Percentiles rank a stretch among this genome's conserved stretches.
These are phyloP conservation scores for Pezicula carpinea DNA, from an alignment of 2,329 filamentous ascomycete species.

Conservation along the genomic window DNA sequence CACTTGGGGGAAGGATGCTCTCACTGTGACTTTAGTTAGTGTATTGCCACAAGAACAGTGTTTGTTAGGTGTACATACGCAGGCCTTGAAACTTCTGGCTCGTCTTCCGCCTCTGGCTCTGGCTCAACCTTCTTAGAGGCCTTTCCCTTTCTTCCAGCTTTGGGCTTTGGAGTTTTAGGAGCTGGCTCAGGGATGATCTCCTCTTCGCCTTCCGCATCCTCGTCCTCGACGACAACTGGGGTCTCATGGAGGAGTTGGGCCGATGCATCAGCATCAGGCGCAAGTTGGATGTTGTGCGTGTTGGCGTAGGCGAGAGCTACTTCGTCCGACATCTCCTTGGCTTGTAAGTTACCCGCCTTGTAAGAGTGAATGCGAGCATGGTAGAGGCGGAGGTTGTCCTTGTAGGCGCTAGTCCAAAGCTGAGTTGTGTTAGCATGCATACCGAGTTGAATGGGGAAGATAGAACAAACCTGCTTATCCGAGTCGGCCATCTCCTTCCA, in stretches of 20 bases:
- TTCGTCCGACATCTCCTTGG: slow-evolving; percentile 57
- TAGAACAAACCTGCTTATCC: slow-evolving; percentile 60
- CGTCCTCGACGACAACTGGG: slow-evolving; percentile 21
- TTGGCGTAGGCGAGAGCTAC: slow-evolving; percentile 59
- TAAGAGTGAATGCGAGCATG: slow-evolving; percentile 62
- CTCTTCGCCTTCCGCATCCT: slow-evolving; percentile 34
- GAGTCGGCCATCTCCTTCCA: slow-evolving; percentile 73
- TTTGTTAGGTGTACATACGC: slow-evolving; percentile 10
- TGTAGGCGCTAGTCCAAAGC: slow-evolving; percentile 60
- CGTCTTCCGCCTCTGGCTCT: slow-evolving; percentile 32
- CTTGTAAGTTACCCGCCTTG: slow-evolving; percentile 53
- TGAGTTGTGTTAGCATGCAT: slow-evolving; percentile 10
- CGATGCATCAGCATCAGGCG: slow-evolving; percentile 32
- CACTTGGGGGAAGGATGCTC: slow-evolving; percentile 13
- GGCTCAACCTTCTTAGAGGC: slow-evolving; percentile 18
- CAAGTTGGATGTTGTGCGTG: slow-evolving; percentile 45
- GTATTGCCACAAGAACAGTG: neutral
- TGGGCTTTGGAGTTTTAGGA: slow-evolving; percentile 53
- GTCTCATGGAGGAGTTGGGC: slow-evolving; percentile 48
- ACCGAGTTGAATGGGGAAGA: neutral
- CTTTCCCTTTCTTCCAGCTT: slow-evolving; percentile 34
- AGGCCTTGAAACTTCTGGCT: slow-evolving; percentile 20
- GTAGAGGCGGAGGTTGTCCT: slow-evolving; percentile 63
- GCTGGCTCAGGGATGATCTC: slow-evolving; percentile 39
- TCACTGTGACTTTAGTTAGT: neutral